Evolutionary conservation across 345 rosid species (phyloP).

Genomic region (Aquilaria malaccensis): DNA sequence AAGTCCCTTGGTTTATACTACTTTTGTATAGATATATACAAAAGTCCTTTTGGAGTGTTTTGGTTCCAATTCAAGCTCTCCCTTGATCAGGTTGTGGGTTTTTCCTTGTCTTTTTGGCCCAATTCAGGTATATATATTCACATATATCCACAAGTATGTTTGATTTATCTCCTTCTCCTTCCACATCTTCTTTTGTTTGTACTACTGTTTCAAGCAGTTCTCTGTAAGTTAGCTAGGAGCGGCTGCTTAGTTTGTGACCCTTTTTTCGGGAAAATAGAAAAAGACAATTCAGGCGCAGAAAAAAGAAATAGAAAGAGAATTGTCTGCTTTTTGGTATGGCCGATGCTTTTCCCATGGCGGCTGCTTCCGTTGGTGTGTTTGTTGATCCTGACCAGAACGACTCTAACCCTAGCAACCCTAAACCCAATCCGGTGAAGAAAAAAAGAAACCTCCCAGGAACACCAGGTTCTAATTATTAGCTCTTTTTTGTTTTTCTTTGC

Average conservation of each 20-base stretch:
- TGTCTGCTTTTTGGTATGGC: conserved; percentile 33
- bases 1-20: conserved; percentile 27
- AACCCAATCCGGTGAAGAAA: conserved; percentile 56
- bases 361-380: conserved; percentile 46
- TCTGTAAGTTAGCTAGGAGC: conserved; percentile 15
- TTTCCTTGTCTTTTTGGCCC: conserved; percentile 66
- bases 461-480: conserved; percentile 41
- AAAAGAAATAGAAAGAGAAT: conserved; percentile 17
- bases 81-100: conserved; percentile 16
- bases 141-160: too few species aligned
- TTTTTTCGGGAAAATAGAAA: too few species aligned
- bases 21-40: not conserved
- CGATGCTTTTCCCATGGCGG: conserved; percentile 39
- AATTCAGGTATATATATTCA: conserved; percentile 3
- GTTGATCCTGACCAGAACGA: conserved; percentile 35
- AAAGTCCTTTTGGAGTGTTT: conserved; percentile 15
- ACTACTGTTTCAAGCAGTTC: conserved; percentile 26
- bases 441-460: conserved; percentile 94
- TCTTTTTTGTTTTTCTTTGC: not conserved
- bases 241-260: too few species aligned
- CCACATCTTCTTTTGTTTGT: conserved; percentile 34
- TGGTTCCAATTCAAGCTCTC: conserved; percentile 26
- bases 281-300: not conserved
- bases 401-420: conserved; percentile 52
- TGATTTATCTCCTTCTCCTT: conserved; percentile 43